Evolutionary conservation across 495 filamentous ascomycete genomes (phyloP).

Genomic region (Cetradonia linearis): DNA sequence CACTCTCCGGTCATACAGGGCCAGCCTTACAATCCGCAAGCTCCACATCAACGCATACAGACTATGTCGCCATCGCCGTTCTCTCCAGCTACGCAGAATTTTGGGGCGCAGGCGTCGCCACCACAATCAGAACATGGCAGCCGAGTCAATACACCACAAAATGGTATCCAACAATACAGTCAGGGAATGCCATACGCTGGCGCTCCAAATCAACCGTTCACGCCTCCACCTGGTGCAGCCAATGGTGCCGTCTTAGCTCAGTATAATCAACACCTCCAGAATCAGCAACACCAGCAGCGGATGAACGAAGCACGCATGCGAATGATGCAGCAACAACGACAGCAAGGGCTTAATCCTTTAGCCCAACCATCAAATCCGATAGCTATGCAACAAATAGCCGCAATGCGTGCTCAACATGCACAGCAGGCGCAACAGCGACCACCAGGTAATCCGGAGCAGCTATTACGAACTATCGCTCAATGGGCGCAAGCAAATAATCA

Average conservation of each 20-base stretch:
- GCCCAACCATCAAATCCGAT: constrained; percentile 29
- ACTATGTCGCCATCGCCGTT: constrained; percentile 89
- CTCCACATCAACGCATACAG: constrained; percentile 67
- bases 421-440: constrained; percentile 41
- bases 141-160: constrained; percentile 66
- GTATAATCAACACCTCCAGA: constrained; percentile 39
- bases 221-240: constrained; percentile 36
- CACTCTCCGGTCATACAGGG: constrained; percentile 78
- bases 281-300: constrained; percentile 33
- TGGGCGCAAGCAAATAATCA: constrained; percentile 64
- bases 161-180: constrained; percentile 43
- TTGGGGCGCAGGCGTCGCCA: constrained; percentile 67
- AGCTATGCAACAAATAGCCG: constrained; percentile 36
- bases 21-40: constrained; percentile 56
- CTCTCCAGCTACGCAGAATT: constrained; percentile 67
- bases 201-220: constrained; percentile 29
- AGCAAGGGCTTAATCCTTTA: constrained; percentile 39
- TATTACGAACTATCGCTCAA: constrained; percentile 58
- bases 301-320: constrained; percentile 29
- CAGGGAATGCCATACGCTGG: constrained; percentile 41
- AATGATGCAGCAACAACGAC: constrained; percentile 53
- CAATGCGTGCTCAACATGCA: constrained; percentile 46
- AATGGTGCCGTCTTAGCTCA: constrained; percentile 24
- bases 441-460: constrained; percentile 51
- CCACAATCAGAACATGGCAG: constrained; percentile 67